These are phyloP conservation scores for Fusarium annulatum DNA, from an alignment of 2,329 filamentous ascomycete species.

Conservation along the genomic window DNA sequence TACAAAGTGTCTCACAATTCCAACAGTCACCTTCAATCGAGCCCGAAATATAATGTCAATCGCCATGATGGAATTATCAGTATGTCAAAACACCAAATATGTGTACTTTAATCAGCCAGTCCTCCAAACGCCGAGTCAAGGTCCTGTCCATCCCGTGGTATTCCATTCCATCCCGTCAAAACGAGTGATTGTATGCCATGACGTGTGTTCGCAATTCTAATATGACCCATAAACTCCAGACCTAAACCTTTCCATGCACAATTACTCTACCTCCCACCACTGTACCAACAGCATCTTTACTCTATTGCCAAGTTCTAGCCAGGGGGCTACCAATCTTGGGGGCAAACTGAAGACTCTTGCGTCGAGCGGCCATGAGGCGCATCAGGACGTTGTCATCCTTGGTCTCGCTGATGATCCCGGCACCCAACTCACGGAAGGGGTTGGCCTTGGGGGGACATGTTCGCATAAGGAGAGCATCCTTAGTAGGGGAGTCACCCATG, in stretches of 20 bases:
- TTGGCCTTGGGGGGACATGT: slow-evolving; percentile 66
- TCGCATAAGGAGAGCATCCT: slow-evolving; percentile 57
- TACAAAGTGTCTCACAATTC: not conserved
- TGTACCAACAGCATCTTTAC: not conserved
- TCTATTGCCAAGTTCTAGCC: slow-evolving; percentile 63
- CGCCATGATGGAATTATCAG: slow-evolving; percentile 18
- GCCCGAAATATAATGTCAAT: not conserved
- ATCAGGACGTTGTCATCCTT: slow-evolving; percentile 69
- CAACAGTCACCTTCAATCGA: not conserved
- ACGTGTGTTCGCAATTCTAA: slow-evolving; percentile 16
- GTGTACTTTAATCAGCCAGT: slow-evolving; percentile 24
- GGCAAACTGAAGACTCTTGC: slow-evolving; percentile 82
- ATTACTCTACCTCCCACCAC: slow-evolving; percentile 3
- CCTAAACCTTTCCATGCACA: slow-evolving; percentile 28
- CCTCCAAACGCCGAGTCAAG: slow-evolving; percentile 35
- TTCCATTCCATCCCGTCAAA: slow-evolving; percentile 35
- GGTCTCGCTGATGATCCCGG: slow-evolving; percentile 58
- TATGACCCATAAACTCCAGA: slow-evolving; percentile 31
- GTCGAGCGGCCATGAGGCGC: slow-evolving; percentile 75
- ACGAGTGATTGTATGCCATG: slow-evolving; percentile 39
- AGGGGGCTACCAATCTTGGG: slow-evolving; percentile 80
- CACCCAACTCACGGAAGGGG: slow-evolving; percentile 53
- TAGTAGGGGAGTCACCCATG: slow-evolving; percentile 46
- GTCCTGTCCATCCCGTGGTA: slow-evolving; percentile 41
- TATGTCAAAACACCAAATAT: not conserved